Percentiles rank a stretch among this genome's conserved stretches.
Conservation (phyloP, 768 basidiomycete species). For the Russula griseocarnosa region DNA sequence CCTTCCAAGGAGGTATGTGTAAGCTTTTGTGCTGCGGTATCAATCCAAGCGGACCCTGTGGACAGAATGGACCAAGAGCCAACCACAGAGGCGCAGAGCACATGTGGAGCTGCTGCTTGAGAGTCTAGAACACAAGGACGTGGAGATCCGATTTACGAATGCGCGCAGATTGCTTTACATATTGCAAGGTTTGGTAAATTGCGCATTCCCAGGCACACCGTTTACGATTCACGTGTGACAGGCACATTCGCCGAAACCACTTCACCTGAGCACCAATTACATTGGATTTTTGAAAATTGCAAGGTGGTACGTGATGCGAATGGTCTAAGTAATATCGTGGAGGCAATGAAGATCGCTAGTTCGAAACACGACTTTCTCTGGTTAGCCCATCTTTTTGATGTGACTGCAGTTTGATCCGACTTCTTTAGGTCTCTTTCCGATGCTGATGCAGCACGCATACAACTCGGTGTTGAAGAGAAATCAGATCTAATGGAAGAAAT, state of each 20-base stretch:
- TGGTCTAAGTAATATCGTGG: constrained; percentile 76
- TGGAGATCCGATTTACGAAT: constrained; percentile 80
- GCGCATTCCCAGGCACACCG: constrained; percentile 13
- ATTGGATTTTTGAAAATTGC: constrained; percentile 94
- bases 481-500: constrained; percentile 84
- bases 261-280: constrained; percentile 90
- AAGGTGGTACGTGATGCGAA: constrained; percentile 80
- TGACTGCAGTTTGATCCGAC: not conserved
- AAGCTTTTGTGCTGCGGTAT: constrained; percentile 1
- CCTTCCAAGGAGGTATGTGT: constrained; percentile 67
- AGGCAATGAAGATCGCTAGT: constrained; percentile 86
- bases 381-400: constrained; percentile 37
- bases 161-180: constrained; percentile 87
- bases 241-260: constrained; percentile 89
- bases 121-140: constrained; percentile 80
- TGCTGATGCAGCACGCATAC: constrained; percentile 64
- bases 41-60: constrained; percentile 25
- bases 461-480: constrained; percentile 65
- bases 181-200: constrained; percentile 65
- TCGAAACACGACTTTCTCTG: constrained; percentile 82
- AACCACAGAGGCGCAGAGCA: constrained; percentile 56
- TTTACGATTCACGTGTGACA: constrained; percentile 33
- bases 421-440: constrained; percentile 65
- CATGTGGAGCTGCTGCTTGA: constrained; percentile 81
- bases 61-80: constrained; percentile 76